A percentile compares a stretch with the other conserved stretches of the same genome.
Conservation (phyloP, 2,329 filamentous ascomycete species). For the Zymoseptoria ardabiliae region DNA sequence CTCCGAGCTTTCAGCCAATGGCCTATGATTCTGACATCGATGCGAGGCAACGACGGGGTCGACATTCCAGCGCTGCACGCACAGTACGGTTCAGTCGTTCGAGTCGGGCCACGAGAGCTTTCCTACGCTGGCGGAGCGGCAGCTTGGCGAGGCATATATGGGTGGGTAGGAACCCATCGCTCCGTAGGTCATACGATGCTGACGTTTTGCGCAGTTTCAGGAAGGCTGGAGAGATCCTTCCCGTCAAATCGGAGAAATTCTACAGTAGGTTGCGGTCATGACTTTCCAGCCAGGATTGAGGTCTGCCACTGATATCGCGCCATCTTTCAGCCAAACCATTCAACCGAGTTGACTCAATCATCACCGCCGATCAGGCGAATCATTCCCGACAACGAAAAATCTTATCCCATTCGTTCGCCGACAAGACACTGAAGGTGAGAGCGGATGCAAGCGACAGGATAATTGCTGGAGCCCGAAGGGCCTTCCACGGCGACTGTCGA, state of each 20-base stretch:
- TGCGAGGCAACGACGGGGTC: slow-evolving; percentile 13
- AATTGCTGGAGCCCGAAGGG: neutral
- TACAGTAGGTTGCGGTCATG: neutral
- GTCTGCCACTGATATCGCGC: neutral
- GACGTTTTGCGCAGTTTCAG: neutral
- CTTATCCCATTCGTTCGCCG: slow-evolving; percentile 24
- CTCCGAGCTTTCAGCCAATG: slow-evolving; percentile 16
- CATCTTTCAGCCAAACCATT: neutral
- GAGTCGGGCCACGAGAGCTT: slow-evolving; percentile 35
- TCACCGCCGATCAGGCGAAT: slow-evolving; percentile 22
- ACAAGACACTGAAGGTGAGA: slow-evolving; percentile 19
- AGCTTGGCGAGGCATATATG: slow-evolving; percentile 25
- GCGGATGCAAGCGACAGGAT: neutral
- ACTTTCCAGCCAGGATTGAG: neutral
- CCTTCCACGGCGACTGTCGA: neutral
- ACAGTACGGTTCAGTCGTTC: slow-evolving; percentile 33
- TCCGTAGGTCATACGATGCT: too few relatives aligned
- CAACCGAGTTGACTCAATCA: slow-evolving; percentile 17
- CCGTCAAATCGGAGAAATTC: neutral
- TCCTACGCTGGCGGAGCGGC: slow-evolving; percentile 25
- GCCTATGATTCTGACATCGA: slow-evolving; percentile 13
- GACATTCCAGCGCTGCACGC: slow-evolving; percentile 25
- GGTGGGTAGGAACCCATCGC: neutral
- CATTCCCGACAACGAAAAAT: slow-evolving; percentile 23
- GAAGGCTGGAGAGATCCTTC: neutral